Evolutionary conservation across 768 basidiomycete species (phyloP), one percentile per base, ranked within the genome.

Genomic region (Mycena amicta): DNA sequence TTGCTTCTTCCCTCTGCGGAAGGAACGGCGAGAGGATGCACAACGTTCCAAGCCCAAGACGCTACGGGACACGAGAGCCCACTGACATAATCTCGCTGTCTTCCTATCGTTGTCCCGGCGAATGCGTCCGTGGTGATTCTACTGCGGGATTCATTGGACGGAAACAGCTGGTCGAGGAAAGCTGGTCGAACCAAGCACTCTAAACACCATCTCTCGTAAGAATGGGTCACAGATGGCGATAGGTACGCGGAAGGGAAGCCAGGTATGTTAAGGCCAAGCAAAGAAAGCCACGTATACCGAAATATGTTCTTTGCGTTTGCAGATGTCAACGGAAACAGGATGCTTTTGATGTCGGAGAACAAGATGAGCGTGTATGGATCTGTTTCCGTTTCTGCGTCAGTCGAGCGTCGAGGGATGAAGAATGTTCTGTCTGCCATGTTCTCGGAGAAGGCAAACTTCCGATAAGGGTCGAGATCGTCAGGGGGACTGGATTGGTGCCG

Each of bases 281-380:
- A 75, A 5, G 86, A 84, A 12, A 94, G 74, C 88, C 88, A 93
- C 23, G 83, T 80, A 43, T 85, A 67, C 3, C 91, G 84, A 62
- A 93, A 84, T 5, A 79, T 75, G 39, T 80, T 64, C 72, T 83
- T 84, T 0, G 83, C 82, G 26, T 66, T 70, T 13, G 65, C 58
- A 18, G 80, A 77, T 15, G 69, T 72, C 45, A 89, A 57, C 49
- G 76, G 61, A 45, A 91, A 70, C 15, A 93, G 70, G 28, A 86
- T 70, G 3, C 81, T 70, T 22, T 83, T 82, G 60, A 94, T 80
- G 66, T 94, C 92, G 30, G 82, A 78, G 69, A 94, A 89, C 16
- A 94, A 72, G 29, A 93, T 80, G 3, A 80, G 84, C 2, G 85
- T 76, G 66, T 90, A 92, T 5, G 92, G 92, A 68, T 94, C 92